These are phyloP conservation scores for Withania somnifera DNA, from an alignment of 305 asterid genomes.

Conservation along the genomic window DNA sequence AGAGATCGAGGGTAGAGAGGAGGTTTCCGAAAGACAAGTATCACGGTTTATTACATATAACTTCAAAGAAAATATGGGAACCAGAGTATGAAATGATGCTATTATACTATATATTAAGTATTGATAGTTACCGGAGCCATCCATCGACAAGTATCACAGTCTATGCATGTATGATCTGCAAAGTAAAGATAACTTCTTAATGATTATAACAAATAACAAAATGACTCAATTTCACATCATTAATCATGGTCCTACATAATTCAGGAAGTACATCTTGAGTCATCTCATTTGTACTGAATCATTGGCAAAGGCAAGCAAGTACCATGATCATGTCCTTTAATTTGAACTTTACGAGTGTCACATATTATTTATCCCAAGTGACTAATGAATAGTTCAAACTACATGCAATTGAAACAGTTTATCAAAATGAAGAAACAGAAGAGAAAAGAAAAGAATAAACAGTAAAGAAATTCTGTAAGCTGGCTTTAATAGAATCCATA, in stretches of 20 bases:
- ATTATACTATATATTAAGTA: not conserved
- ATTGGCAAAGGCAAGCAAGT: not conserved
- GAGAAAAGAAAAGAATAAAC: no score
- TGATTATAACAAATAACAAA: not conserved
- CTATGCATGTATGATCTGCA: slow-evolving; percentile 67
- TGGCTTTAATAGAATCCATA: not conserved
- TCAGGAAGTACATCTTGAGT: not conserved
- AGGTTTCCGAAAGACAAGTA: no score
- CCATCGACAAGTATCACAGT: slow-evolving; percentile 72
- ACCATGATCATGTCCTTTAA: not conserved
- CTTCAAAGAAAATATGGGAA: not conserved
- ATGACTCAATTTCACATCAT: not conserved
- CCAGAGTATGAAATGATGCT: not conserved
- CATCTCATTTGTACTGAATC: not conserved
- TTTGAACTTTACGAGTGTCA: not conserved
- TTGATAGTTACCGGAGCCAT: slow-evolving; percentile 55
- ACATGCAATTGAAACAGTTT: not conserved
- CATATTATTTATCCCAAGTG: not conserved
- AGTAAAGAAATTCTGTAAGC: not conserved
- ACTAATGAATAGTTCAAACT: not conserved
- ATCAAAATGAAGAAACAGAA: not conserved
- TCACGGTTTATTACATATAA: not conserved
- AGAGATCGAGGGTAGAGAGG: no score
- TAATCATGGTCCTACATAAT: not conserved
- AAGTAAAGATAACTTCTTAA: not conserved